phyloP scores from a whole-genome alignment of 805 yeast species.

The Ogataea parapolymorpha region DNA sequence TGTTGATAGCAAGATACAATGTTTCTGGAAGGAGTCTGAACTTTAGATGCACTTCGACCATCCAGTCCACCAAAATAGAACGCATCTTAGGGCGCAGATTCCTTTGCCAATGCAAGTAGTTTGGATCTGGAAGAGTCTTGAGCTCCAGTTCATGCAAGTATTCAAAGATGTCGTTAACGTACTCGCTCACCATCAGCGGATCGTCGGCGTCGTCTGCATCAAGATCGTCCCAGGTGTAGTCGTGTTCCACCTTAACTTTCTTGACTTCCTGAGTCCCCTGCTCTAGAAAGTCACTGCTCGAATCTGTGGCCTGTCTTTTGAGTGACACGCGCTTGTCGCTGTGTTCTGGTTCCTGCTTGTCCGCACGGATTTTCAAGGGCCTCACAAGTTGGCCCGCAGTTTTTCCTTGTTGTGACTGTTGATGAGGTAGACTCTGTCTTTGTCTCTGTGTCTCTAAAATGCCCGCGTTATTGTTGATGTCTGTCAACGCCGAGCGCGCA shows the following conservation, averaged over 20 bases:
- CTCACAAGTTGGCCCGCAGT: constrained; percentile 11
- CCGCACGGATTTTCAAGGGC: constrained; percentile 15
- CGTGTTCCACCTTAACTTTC: constrained; percentile 34
- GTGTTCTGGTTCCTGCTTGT: constrained; percentile 25
- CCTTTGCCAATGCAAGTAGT: constrained; percentile 60
- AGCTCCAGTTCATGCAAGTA: constrained; percentile 71
- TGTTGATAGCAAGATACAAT: constrained; percentile 72
- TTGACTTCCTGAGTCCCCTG: constrained; percentile 29
- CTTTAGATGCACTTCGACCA: constrained; percentile 81
- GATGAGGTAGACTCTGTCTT: constrained; percentile 18
- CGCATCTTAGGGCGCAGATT: constrained; percentile 79
- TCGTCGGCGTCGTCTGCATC: constrained; percentile 70
- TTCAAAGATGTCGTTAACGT: constrained; percentile 80
- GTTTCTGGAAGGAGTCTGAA: constrained; percentile 86
- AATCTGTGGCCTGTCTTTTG: constrained; percentile 56
- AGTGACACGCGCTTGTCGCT: constrained; percentile 32
- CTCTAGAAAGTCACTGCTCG: constrained; percentile 39
- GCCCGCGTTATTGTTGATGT: constrained; percentile 23
- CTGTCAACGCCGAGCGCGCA: constrained; percentile 29
- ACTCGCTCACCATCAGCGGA: constrained; percentile 89
- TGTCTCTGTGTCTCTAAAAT: constrained; percentile 12
- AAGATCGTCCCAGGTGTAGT: constrained; percentile 64
- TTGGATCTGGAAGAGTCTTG: constrained; percentile 69
- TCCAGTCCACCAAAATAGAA: constrained; percentile 88
- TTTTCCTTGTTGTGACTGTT: constrained; percentile 11